Conservation (phyloP, 805 yeast genomes). For the Yarrowia keelungensis region DNA sequence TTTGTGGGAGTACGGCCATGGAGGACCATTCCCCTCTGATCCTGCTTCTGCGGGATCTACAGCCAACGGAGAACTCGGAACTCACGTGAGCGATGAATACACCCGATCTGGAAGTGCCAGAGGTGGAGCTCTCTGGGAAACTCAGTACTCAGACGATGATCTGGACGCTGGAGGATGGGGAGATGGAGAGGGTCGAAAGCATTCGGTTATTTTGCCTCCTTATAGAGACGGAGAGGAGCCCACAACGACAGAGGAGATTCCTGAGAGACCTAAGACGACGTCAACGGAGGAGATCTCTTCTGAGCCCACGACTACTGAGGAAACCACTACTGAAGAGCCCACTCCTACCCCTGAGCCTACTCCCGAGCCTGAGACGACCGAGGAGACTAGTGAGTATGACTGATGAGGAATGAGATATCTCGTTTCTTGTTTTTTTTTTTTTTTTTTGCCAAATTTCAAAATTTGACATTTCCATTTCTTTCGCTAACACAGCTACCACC, state of each 20-base stretch:
- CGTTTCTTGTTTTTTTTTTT: too few species aligned
- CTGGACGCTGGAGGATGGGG: constrained; percentile 3
- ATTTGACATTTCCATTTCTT: neutral
- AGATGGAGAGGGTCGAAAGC: constrained; percentile 1
- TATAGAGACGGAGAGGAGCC: constrained; percentile 5
- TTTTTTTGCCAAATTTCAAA: too few species aligned
- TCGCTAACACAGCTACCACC: too few species aligned
- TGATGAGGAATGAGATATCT: too few species aligned
- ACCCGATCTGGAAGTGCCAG: neutral
- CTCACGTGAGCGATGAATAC: neutral
- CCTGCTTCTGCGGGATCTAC: neutral
- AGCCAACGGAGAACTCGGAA: neutral
- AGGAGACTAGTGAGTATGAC: neutral
- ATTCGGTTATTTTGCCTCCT: neutral
- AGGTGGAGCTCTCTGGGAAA: constrained; percentile 2
- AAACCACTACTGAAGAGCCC: neutral
- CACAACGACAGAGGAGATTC: neutral
- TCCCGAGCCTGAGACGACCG: neutral
- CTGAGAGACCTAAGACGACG: too few species aligned
- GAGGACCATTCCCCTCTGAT: neutral
- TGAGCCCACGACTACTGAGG: neutral
- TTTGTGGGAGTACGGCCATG: constrained; percentile 2
- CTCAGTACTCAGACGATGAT: neutral
- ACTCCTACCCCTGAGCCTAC: neutral
- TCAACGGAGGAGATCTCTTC: too few species aligned